Conservation (phyloP, 176 grass and related monocot genomes). For the Carex pumila region DNA sequence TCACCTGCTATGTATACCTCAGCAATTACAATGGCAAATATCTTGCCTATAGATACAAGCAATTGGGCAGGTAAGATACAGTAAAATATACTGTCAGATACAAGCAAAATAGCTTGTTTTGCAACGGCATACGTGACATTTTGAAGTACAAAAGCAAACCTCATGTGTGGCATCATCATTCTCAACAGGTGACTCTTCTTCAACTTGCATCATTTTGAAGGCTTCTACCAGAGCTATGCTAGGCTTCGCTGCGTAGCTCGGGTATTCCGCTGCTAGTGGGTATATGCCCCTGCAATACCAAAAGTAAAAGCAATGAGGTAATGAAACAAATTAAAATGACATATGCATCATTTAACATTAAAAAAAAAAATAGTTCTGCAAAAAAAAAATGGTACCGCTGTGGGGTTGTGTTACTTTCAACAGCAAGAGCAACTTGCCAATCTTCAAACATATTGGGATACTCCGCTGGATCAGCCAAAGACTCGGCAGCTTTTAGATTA, state of each 20-base stretch:
- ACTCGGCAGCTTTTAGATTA: slow-evolving; percentile 92
- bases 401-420: slow-evolving; percentile 48
- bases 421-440: slow-evolving; percentile 81
- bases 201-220: slow-evolving; percentile 81
- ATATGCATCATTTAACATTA: neutral
- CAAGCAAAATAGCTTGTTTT: too few relatives aligned
- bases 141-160: slow-evolving; percentile 30
- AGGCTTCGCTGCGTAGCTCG: slow-evolving; percentile 58
- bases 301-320: neutral
- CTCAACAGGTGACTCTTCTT: slow-evolving; percentile 59
- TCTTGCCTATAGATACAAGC: too few relatives aligned
- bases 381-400: slow-evolving; percentile 34
- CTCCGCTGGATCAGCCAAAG: slow-evolving; percentile 91
- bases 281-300: slow-evolving; percentile 50
- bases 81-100: too few relatives aligned
- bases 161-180: slow-evolving; percentile 53
- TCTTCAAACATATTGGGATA: slow-evolving; percentile 96
- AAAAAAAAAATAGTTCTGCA: neutral
- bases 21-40: neutral
- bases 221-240: slow-evolving; percentile 67
- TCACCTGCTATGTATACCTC: neutral
- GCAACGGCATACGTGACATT: neutral
- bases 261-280: slow-evolving; percentile 69
- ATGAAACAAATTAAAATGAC: neutral
- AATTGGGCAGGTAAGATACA: too few relatives aligned